Conservation (phyloP, 768 basidiomycete genomes). For the Termitomyces sp. region DNA sequence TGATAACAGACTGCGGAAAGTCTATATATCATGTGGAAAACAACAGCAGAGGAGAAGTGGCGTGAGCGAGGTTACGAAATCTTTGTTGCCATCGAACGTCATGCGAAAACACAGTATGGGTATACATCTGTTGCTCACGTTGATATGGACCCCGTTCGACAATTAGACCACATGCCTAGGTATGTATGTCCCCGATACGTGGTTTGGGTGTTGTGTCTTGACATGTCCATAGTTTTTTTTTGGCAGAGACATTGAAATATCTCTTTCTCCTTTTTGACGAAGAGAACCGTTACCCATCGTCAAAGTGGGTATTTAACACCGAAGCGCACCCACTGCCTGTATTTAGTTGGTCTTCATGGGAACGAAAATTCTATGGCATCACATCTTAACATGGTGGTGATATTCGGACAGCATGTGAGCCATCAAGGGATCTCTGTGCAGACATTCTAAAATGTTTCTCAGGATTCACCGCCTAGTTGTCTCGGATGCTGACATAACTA, state of each 20-base stretch:
- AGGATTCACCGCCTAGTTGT: neutral
- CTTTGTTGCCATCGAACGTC: conserved; percentile 55
- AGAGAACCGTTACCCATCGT: conserved; percentile 41
- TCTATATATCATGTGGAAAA: conserved; percentile 63
- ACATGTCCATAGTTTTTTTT: conserved; percentile 30
- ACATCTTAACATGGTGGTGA: neutral
- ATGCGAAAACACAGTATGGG: conserved; percentile 48
- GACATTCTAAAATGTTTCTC: neutral
- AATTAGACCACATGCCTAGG: conserved; percentile 71
- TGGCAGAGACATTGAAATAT: conserved; percentile 53
- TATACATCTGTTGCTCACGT: conserved; percentile 52
- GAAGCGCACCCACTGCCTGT: conserved; percentile 70
- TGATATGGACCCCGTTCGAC: conserved; percentile 25
- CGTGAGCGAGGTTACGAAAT: conserved; percentile 67
- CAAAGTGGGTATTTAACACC: conserved; percentile 59
- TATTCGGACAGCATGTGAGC: neutral
- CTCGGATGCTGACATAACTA: no score
- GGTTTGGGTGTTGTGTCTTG: neutral
- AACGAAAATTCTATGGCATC: conserved; percentile 40
- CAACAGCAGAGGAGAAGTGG: conserved; percentile 62
- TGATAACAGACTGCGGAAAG: conserved; percentile 60
- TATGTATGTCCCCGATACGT: conserved; percentile 24
- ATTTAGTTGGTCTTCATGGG: conserved; percentile 52
- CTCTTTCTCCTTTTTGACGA: conserved; percentile 62
- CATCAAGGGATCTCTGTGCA: no score